A percentile compares a stretch with the other conserved stretches of the same genome.
These are phyloP conservation scores for Evansstolkia leycettana DNA, from an alignment of 495 filamentous ascomycete species.

Conservation along the genomic window DNA sequence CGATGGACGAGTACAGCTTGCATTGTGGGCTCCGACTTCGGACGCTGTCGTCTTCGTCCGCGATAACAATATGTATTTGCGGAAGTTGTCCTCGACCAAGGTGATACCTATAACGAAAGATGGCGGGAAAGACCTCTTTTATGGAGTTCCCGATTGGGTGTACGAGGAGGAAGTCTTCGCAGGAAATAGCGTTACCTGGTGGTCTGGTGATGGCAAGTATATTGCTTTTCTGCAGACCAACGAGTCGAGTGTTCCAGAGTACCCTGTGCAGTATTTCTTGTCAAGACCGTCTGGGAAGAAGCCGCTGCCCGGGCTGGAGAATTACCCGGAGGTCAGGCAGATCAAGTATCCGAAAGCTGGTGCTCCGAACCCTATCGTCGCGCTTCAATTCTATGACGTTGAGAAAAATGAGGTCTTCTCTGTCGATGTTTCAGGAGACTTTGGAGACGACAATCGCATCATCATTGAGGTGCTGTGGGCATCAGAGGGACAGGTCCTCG, in stretches of 20 bases:
- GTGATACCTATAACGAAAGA: conserved; percentile 72
- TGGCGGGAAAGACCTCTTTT: conserved; percentile 77
- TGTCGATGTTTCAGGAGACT: conserved; percentile 65
- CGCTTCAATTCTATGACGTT: conserved; percentile 81
- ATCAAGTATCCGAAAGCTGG: conserved; percentile 99
- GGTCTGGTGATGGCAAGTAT: conserved; percentile 77
- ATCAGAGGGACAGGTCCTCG: conserved; percentile 58
- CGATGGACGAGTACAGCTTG: conserved; percentile 65
- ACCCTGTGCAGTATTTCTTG: conserved; percentile 87
- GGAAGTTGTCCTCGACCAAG: conserved; percentile 47
- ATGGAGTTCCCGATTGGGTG: conserved; percentile 97
- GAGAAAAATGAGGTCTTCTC: conserved; percentile 66
- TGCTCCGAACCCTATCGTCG: conserved; percentile 81
- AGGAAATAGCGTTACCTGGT: conserved; percentile 81
- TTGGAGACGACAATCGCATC: conserved; percentile 67
- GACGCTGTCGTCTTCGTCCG: conserved; percentile 76
- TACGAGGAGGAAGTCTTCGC: conserved; percentile 93
- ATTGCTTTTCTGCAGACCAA: conserved; percentile 88
- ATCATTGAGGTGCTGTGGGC: conserved; percentile 95
- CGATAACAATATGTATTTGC: conserved; percentile 78
- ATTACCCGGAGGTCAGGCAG: conserved; percentile 77
- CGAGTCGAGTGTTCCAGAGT: conserved; percentile 83
- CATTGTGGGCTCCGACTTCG: conserved; percentile 79
- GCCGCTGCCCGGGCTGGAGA: conserved; percentile 63
- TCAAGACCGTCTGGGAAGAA: conserved; percentile 69